Conservation (phyloP, 2,329 filamentous ascomycete species). For the Diplocarpon mali region DNA sequence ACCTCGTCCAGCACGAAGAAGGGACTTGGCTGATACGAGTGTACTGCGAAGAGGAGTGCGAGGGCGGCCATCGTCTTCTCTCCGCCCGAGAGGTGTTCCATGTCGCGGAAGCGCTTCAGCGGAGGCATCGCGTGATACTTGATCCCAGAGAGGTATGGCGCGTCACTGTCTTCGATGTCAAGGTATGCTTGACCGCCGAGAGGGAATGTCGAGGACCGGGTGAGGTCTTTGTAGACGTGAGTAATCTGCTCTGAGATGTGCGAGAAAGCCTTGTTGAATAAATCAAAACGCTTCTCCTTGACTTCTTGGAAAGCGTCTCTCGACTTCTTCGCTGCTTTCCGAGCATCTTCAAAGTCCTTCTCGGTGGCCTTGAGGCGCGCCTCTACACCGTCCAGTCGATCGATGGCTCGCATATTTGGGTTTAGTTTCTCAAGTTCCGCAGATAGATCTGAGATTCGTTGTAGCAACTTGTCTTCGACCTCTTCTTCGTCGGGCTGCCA, state of each 20-base stretch:
- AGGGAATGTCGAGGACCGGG: conserved; percentile 79
- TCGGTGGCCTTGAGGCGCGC: conserved; percentile 73
- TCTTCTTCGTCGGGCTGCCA: conserved; percentile 54
- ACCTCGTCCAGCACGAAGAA: conserved; percentile 99
- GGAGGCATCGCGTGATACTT: conserved; percentile 99
- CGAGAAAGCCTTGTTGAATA: conserved; percentile 90
- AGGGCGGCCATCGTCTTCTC: conserved; percentile 98
- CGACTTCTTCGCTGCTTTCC: conserved; percentile 59
- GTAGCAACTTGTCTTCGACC: conserved; percentile 64
- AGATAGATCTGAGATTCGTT: conserved; percentile 64
- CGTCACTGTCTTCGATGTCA: conserved; percentile 86
- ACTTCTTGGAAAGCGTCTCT: conserved; percentile 77
- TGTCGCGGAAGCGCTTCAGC: conserved; percentile 94
- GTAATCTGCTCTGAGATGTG: conserved; percentile 94
- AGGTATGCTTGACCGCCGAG: conserved; percentile 84
- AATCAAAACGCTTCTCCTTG: conserved; percentile 71
- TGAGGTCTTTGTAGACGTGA: conserved; percentile 90
- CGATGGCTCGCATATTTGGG: conserved; percentile 91
- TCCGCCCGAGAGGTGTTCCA: conserved; percentile 94
- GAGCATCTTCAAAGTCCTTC: conserved; percentile 79
- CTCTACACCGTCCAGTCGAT: conserved; percentile 79
- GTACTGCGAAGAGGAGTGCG: conserved; percentile 91
- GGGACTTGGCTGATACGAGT: conserved; percentile 87
- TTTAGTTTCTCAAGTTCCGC: conserved; percentile 85
- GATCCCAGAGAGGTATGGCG: conserved; percentile 89